Evolutionary conservation across 2,329 filamentous ascomycete genomes (phyloP), one percentile per base, ranked within the genome.

Genomic region (Cladophialophora immunda): DNA sequence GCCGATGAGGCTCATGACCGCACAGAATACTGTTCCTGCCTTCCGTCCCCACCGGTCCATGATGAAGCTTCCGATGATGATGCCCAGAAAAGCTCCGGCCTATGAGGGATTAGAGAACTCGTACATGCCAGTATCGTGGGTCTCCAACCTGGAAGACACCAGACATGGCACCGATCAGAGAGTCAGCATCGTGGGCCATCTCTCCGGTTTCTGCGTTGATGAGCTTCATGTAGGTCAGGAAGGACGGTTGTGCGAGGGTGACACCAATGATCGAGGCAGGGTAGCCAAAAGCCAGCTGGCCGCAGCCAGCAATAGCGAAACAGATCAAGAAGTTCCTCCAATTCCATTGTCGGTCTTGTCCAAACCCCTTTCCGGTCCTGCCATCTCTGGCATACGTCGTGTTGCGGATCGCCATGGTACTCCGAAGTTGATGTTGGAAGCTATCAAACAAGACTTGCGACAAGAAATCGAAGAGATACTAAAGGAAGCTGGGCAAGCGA

Each of bases 241-340:
- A 82, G 32, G 75, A 78, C 2, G 81, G 80, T 64, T 83, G 80
- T 3, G 81, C 65, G 5, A 67, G 54, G 5, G 65, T 67, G 19
- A 62, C 64, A 22, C 65, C 65, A 17, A 67, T 67, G 25, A 67
- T 67, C 3, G 65, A 64, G n/a, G 61, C 55, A n/a, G 61, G 52
- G 25, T 67, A 67, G 25, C 52, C 52, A 27, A 55, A 55, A 0
- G 52, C 52, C 30, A 32, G 27, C 30, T 32, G 27, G 30, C 52
- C 52, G 8, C 7, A 50, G 45, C 45, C 22, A 22, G 45, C 45
- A 25, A 50, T 22, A 8, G 45, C 45, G 45, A 50, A 50, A 50
- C 45, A 50, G 45, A 50, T 50, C 45, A 22, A 50, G 19, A 50
- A 50, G 45, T 50, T 50, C 22, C 45, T 22, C 45, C 45, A 50